Conservation (phyloP, 2,329 filamentous ascomycete genomes). For the Alternaria hordeiaustralica region DNA sequence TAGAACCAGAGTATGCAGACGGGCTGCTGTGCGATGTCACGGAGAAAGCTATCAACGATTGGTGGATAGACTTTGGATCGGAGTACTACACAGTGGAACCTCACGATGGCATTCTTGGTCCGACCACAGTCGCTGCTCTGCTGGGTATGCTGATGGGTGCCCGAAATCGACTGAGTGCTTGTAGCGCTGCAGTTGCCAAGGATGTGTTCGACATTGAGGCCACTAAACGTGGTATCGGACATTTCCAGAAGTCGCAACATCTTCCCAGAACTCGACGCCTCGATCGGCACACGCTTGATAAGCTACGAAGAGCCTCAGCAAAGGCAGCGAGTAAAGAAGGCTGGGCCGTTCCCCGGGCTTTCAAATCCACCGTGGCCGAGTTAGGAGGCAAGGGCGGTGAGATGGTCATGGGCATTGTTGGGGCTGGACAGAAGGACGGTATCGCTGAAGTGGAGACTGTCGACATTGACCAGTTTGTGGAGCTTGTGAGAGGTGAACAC, state of each 20-base stretch:
- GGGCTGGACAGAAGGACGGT: conserved; percentile 79
- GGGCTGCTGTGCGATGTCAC: conserved; percentile 93
- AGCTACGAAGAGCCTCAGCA: conserved; percentile 80
- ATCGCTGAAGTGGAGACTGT: conserved; percentile 92
- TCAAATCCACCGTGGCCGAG: conserved; percentile 94
- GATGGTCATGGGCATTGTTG: conserved; percentile 94
- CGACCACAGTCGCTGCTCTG: conserved; percentile 86
- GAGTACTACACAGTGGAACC: conserved; percentile 94
- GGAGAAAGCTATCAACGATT: conserved; percentile 86
- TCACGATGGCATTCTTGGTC: conserved; percentile 88
- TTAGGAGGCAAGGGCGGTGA: conserved; percentile 93
- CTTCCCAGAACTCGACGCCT: conserved; percentile 78
- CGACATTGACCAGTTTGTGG: conserved; percentile 83
- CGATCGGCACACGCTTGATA: conserved; percentile 82
- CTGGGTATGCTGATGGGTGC: conserved; percentile 89
- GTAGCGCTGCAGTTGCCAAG: conserved; percentile 82
- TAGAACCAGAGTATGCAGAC: conserved; percentile 88
- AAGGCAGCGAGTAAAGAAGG: conserved; percentile 89
- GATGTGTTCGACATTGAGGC: conserved; percentile 87
- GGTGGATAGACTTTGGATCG: conserved; percentile 93
- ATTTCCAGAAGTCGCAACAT: conserved; percentile 90
- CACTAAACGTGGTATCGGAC: conserved; percentile 82
- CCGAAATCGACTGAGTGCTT: conserved; percentile 85
- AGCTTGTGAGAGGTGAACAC: conserved; percentile 78
- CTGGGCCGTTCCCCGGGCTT: conserved; percentile 90